Evolutionary conservation across 1,284 basidiomycete genomes (phyloP), one percentile per base, ranked within the genome.

Genomic region (Microstroma glucosiphilum): DNA sequence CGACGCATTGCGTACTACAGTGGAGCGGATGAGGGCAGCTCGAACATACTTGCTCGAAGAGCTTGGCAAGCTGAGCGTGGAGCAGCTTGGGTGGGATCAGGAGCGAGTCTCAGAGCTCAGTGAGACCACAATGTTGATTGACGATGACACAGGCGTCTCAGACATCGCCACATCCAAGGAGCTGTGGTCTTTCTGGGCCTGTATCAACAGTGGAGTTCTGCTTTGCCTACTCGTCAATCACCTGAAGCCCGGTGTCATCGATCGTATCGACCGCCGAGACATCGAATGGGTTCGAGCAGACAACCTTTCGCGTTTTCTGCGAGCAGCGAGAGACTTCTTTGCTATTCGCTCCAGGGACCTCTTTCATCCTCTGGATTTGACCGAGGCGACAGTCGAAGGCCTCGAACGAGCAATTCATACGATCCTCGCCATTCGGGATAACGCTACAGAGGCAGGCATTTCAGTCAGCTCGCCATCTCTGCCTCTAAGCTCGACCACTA

Each of bases 261-360:
- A 70, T 12, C 60, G 60, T 21, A 69, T 72, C 63, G 71, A 72
- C 55, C 68, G 71, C 42, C 42, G 71, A 42, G 66, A 70, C 40
- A 57, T 64, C 37, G 67, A 72, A 8, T 72, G 69, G 65, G 66
- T 71, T 64, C 66, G 60, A 57, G 61, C 67, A 2, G 64, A 71
- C 64, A 72, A 74, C 61, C 69, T 72, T 51, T 72, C 67, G 17
- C 64, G 67, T 6, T 74, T 72, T 56, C 51, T 74, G 48, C 61
- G 69, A 13, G 70, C 70, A 9, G 70, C 70, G 8, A 56, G 70
- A 13, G 70, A 74, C 37, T 60, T 68, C 13, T 66, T 74, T 30
- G 70, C 69, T n/a, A 57, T 74, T 53, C 63, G 65, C 15, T 67
- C 69, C 25, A 69, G 69, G 56, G 70, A 74, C 25, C 57, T 74